Percentiles rank a stretch among this genome's conserved stretches.
Evolutionary conservation across 1,139 yeast species (phyloP).

Genomic region (Tardiomyces digboiensis): DNA sequence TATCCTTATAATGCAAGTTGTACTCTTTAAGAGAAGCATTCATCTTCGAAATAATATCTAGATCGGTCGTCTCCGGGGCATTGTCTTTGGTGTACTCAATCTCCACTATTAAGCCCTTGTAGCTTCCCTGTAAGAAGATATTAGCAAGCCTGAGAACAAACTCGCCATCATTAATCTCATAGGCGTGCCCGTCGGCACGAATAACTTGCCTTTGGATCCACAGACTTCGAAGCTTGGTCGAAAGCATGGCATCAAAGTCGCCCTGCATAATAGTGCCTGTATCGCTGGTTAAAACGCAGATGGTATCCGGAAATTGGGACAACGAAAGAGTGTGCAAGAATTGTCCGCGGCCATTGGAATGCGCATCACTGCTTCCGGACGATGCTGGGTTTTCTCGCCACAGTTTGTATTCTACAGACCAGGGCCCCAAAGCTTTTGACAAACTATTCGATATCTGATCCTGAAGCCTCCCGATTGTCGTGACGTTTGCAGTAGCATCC

Average conservation of each 20-base stretch:
- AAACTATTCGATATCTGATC: constrained; percentile 57
- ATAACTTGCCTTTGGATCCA: constrained; percentile 69
- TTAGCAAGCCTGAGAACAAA: constrained; percentile 50
- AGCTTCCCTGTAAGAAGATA: constrained; percentile 63
- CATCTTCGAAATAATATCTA: background rate
- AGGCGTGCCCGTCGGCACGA: constrained; percentile 66
- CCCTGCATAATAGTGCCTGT: constrained; percentile 21
- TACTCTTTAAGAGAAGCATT: background rate
- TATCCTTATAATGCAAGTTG: background rate
- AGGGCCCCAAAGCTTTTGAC: constrained; percentile 48
- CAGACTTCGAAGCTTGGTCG: constrained; percentile 53
- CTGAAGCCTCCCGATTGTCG: constrained; percentile 55
- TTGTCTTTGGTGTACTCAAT: background rate
- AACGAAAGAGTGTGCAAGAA: constrained; percentile 50
- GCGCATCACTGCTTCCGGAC: constrained; percentile 28
- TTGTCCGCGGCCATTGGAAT: constrained; percentile 30
- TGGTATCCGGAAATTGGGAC: constrained; percentile 42
- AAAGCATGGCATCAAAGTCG: constrained; percentile 22
- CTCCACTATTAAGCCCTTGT: constrained; percentile 63
- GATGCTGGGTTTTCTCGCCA: constrained; percentile 46
- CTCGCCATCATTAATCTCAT: constrained; percentile 28
- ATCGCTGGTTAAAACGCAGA: constrained; percentile 44
- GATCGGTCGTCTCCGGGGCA: background rate
- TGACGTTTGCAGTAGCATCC: constrained; percentile 13
- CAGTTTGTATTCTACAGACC: constrained; percentile 57